phyloP scores from a whole-genome alignment of 1,284 basidiomycete genomes.

The Ustilago hordei region DNA sequence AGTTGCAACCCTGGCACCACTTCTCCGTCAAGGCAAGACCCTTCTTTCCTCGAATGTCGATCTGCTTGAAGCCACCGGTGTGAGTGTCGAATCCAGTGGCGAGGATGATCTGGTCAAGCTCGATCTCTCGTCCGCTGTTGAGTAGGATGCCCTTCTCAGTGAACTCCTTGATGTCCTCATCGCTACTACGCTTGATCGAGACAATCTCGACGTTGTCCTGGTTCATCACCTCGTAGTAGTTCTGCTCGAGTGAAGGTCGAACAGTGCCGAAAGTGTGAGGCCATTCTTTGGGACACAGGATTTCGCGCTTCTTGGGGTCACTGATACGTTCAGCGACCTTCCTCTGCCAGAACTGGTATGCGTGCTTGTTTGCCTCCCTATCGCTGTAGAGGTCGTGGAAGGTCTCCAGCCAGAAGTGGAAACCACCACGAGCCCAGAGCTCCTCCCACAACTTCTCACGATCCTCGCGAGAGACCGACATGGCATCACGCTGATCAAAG shows the following conservation, averaged over 20 bases:
- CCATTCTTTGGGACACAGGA: constrained; percentile 52
- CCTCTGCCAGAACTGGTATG: constrained; percentile 59
- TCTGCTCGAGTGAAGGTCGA: constrained; percentile 53
- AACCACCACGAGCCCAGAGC: constrained; percentile 46
- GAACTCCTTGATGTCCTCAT: constrained; percentile 71
- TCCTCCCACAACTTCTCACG: constrained; percentile 47
- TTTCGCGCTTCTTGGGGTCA: constrained; percentile 58
- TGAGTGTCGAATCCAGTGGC: constrained; percentile 69
- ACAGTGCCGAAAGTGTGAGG: constrained; percentile 60
- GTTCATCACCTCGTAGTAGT: constrained; percentile 71
- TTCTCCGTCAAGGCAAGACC: constrained; percentile 51
- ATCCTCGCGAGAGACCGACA: constrained; percentile 48
- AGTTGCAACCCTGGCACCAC: constrained; percentile 56
- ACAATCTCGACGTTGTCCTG: constrained; percentile 74
- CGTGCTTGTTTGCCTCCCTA: constrained; percentile 50
- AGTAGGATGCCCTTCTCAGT: constrained; percentile 73
- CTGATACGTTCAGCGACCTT: constrained; percentile 48
- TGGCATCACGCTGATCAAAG: constrained; percentile 42
- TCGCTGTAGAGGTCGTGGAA: constrained; percentile 52
- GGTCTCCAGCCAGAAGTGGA: constrained; percentile 58
- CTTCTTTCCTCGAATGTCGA: constrained; percentile 53
- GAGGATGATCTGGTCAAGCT: constrained; percentile 63
- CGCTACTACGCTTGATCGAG: constrained; percentile 69
- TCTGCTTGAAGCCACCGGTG: constrained; percentile 58
- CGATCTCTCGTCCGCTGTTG: constrained; percentile 70